These are phyloP conservation scores for Citrullus amarus DNA, from an alignment of 306 rosid genomes.

Conservation along the genomic window DNA sequence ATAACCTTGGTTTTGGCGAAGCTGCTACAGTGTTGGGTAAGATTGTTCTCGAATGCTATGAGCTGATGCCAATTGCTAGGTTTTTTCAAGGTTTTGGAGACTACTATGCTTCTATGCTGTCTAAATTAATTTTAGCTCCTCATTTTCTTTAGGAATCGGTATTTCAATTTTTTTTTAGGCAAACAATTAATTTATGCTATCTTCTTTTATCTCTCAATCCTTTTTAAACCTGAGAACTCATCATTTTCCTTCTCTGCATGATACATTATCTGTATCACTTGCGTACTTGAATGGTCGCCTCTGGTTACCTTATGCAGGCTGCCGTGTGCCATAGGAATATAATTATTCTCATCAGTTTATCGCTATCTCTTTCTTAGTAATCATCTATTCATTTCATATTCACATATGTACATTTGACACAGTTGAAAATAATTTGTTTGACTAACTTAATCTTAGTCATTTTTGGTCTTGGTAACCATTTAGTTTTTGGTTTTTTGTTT, in stretches of 20 bases:
- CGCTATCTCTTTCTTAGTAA: neutral
- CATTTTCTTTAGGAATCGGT: no score
- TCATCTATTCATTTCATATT: neutral
- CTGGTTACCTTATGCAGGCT: neutral
- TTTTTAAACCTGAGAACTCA: no score
- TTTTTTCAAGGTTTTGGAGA: neutral
- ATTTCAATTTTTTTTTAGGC: no score
- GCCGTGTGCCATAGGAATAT: neutral
- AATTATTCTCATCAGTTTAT: neutral
- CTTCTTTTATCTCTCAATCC: no score
- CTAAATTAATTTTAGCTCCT: no score
- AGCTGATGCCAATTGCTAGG: neutral
- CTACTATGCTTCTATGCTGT: no score
- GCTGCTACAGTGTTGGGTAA: constrained; percentile 61
- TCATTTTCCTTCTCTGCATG: neutral
- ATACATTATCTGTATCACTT: neutral
- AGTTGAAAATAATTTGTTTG: neutral
- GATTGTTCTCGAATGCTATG: constrained; percentile 3
- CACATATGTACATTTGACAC: neutral
- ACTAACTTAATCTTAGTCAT: neutral
- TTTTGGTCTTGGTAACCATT: neutral
- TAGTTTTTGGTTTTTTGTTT: no score
- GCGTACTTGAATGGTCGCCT: neutral
- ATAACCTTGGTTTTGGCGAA: constrained; percentile 71
- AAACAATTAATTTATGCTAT: no score